A percentile compares a stretch with the other conserved stretches of the same genome.
phyloP scores from a whole-genome alignment of 257 asterid genomes.

The Coffea canephora region DNA sequence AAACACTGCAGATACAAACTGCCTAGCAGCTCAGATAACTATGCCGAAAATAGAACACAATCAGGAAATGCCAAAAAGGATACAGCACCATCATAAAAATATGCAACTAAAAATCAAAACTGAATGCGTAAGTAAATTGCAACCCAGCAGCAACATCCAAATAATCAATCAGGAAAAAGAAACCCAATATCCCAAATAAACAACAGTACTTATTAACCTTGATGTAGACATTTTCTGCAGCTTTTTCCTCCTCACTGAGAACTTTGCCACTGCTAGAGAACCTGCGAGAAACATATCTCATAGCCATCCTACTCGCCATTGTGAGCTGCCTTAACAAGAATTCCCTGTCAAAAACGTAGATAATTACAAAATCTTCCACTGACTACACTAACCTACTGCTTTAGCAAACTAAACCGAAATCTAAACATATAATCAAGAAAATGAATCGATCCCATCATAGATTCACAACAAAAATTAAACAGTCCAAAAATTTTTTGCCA shows the following conservation, averaged over 20 bases:
- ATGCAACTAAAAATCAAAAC: not conserved
- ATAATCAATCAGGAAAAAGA: not conserved
- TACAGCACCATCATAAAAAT: not conserved
- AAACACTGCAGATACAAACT: not conserved
- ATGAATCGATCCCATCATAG: not conserved
- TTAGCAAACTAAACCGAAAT: not conserved
- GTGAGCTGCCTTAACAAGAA: slow-evolving; percentile 8
- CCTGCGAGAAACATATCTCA: slow-evolving; percentile 71
- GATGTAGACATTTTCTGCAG: slow-evolving; percentile 94
- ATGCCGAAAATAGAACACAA: not conserved
- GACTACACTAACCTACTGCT: not conserved
- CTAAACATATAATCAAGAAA: not conserved
- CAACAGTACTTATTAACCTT: slow-evolving; percentile 35
- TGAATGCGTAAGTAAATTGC: slow-evolving; percentile 12
- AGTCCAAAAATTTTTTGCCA: not conserved
- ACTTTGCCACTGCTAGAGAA: slow-evolving; percentile 72
- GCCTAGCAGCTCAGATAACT: not conserved
- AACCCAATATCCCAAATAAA: no score
- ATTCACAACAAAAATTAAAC: not conserved
- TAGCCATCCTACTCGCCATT: slow-evolving; percentile 76
- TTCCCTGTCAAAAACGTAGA: slow-evolving; percentile 29
- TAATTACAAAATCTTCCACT: not conserved
- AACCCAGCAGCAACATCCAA: not conserved
- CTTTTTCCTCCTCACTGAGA: slow-evolving; percentile 92
- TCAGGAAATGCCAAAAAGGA: not conserved